These are phyloP conservation scores for Spizellomyces sp. DNA, from an alignment of 192 early-diverging fungal species.

Conservation along the genomic window DNA sequence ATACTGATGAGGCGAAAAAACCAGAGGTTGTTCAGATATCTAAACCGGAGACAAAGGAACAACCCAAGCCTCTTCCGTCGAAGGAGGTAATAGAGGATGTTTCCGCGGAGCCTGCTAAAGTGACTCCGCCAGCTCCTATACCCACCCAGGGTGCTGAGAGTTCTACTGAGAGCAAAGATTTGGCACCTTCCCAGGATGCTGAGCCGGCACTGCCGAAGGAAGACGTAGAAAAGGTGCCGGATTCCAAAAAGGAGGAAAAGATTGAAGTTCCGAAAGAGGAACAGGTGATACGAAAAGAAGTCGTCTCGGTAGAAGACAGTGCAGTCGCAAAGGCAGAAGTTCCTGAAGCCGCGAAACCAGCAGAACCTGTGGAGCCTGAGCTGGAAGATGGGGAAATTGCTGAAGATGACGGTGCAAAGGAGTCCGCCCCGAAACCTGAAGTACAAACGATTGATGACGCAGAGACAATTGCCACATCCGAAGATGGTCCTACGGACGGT, in stretches of 20 bases:
- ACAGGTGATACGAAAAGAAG: neutral
- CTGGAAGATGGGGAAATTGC: neutral
- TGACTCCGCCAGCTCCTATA: neutral
- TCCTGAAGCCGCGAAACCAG: neutral
- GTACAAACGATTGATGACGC: too few species aligned
- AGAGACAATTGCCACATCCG: too few species aligned
- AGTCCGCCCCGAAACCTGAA: neutral
- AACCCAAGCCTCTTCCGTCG: neutral
- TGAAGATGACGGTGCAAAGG: neutral
- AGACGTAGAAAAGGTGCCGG: too few species aligned
- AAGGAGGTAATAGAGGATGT: neutral
- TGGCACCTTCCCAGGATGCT: too few species aligned
- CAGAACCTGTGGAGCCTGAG: neutral
- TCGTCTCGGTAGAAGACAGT: neutral
- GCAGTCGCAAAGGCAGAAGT: neutral
- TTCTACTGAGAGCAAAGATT: too few species aligned
- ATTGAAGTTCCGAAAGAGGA: neutral
- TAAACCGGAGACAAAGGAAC: too few species aligned
- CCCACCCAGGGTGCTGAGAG: neutral
- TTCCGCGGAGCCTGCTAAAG: neutral
- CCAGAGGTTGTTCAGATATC: neutral
- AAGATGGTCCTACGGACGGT: too few species aligned
- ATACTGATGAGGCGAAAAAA: neutral
- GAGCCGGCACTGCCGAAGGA: too few species aligned
- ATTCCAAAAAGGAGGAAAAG: neutral